phyloP scores from a whole-genome alignment of 2,329 filamentous ascomycete genomes.

The Monilinia fructicola region DNA sequence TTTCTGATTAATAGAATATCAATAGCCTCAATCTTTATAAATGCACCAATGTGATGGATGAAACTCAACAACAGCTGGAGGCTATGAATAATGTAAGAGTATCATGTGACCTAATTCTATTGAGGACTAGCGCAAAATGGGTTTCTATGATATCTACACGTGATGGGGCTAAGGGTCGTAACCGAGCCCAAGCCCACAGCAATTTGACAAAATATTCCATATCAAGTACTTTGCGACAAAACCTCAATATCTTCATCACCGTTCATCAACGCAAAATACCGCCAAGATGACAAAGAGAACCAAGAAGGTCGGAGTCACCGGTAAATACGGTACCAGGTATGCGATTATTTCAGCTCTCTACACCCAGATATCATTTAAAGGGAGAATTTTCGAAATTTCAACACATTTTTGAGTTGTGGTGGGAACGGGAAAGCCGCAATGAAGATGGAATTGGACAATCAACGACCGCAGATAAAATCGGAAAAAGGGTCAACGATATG shows the following conservation, averaged over 20 bases:
- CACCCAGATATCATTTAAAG: background rate
- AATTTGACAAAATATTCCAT: conserved; percentile 27
- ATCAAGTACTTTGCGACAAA: conserved; percentile 27
- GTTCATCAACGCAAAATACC: conserved; percentile 42
- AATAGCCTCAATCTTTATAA: background rate
- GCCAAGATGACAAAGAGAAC: conserved; percentile 92
- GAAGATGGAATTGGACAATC: conserved; percentile 1
- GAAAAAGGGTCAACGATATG: background rate
- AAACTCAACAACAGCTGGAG: background rate
- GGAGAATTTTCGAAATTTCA: conserved; percentile 11
- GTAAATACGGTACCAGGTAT: conserved; percentile 97
- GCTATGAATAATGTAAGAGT: background rate
- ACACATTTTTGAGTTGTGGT: background rate
- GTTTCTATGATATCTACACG: background rate
- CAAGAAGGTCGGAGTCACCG: conserved; percentile 98
- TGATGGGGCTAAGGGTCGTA: conserved; percentile 24
- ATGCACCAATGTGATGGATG: background rate
- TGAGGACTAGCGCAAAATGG: conserved; percentile 6
- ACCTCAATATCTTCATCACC: conserved; percentile 28
- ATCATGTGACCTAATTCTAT: conserved; percentile 10
- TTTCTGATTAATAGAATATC: too few species aligned
- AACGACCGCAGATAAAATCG: background rate
- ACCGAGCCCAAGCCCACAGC: conserved; percentile 25
- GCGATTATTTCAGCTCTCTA: conserved; percentile 42
- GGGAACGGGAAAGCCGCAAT: background rate